Evolutionary conservation across 177 flowering plant species (phyloP), one percentile per base, ranked within the genome.

Genomic region (Vitis hybrid): DNA sequence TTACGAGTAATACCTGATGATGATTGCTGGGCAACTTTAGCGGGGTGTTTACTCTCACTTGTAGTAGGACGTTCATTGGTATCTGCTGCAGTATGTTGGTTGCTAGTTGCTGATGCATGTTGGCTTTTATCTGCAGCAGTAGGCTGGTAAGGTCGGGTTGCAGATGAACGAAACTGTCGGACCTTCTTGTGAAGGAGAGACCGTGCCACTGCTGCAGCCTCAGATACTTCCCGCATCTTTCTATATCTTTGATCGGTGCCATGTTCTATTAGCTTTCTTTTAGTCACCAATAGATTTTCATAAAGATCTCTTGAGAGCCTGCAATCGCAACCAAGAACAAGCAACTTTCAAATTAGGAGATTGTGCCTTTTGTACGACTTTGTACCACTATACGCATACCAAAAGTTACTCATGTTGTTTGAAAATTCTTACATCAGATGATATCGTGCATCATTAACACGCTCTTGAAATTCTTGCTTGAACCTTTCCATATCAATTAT

Each of bases 401-500:
- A 62, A 8, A 56, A 50, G 50, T n/a, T 64, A 58, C 47, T 8
- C 47, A 38, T 38, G 47, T 38, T 38, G 10, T 5, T 38, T 38
- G 47, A 38, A 50, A 78, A 79, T 73, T 65, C 91, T 86, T 74
- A 95, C 98, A 9, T 83, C 66, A 91, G 80, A 80, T 86, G 68
- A 60, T 81, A 83, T 15, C 78, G 82, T 66, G 90, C 70, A 71
- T 87, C 87, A 49, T 73, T 74, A 59, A 86, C 64, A 52, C 77
- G 77, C 80, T 85, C 77, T 71, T 82, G 84, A 64, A 76, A 79
- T 9, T 85, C 82, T 81, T 84, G 89, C 86, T 95, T 95, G 78
- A 80, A 87, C 79, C 77, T 88, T 79, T 95, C 97, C 97, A 95
- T 90, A 31, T 89, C 91, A 70, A 77, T 59, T 73, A 92, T 91